Evolutionary conservation across 306 rosid species (phyloP).

Genomic region (Quercus dentata): DNA sequence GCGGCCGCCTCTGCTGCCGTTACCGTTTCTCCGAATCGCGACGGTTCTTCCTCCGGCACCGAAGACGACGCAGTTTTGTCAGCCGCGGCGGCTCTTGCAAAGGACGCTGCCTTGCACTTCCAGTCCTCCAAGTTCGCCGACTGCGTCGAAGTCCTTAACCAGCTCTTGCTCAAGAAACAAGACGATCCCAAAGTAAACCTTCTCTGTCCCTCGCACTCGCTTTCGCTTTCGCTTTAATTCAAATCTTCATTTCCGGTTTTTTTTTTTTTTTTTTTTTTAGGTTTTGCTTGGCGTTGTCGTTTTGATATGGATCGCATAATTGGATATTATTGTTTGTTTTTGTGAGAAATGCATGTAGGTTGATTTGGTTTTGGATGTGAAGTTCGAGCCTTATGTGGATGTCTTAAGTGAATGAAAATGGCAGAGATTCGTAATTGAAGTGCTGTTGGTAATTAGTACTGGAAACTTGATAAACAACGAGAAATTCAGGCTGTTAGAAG

Average conservation of each 20-base stretch:
- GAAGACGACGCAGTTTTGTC: slow-evolving; percentile 70
- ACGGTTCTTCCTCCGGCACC: slow-evolving; percentile 44
- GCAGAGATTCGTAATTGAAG: background rate
- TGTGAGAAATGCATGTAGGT: background rate
- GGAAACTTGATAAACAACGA: background rate
- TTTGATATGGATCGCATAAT: background rate
- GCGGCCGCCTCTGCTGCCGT: no score
- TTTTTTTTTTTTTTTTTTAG: background rate
- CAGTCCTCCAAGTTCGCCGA: slow-evolving; percentile 81
- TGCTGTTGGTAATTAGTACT: background rate
- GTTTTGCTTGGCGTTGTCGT: background rate
- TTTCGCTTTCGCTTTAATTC: background rate
- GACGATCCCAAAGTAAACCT: slow-evolving; percentile 80
- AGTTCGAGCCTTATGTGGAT: background rate
- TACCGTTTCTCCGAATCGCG: slow-evolving; percentile 45
- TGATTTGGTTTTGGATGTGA: background rate
- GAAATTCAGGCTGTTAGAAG: background rate
- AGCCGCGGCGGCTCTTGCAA: slow-evolving; percentile 53
- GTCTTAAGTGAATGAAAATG: background rate
- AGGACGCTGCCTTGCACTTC: slow-evolving; percentile 81
- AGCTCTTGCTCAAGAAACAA: slow-evolving; percentile 71
- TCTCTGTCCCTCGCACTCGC: background rate
- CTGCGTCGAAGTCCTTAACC: slow-evolving; percentile 65
- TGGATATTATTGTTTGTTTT: background rate
- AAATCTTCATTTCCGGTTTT: background rate